Evolutionary conservation across 1,284 basidiomycete genomes (phyloP), one percentile per base, ranked within the genome.

Genomic region (Ganoderma sinense): DNA sequence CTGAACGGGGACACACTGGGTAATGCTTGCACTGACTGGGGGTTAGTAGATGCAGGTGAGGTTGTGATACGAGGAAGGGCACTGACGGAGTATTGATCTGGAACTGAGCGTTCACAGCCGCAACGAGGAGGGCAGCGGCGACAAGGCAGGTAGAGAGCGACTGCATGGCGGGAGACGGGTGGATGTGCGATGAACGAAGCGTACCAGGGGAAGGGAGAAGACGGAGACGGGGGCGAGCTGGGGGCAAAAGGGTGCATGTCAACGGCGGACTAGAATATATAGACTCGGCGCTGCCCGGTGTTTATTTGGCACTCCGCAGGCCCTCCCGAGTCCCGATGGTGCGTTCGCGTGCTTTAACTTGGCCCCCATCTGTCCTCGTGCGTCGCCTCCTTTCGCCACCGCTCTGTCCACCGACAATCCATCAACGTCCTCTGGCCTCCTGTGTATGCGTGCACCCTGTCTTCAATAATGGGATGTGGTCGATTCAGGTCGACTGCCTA

Each of bases 21-120:
- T 67, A 43, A 73, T 73, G 43, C 71, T 73, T 62, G 43, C 63
- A 39, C 79, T 80, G 63, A 31, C 23, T 23, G 7, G 36, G 5
- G 8, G 56, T 36, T 29, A 48, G 40, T 59, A 39, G 33, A 31
- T n/a, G 48, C 60, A n/a, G 40, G 36, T 4, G 23, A 36, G 33
- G 58, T 39, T 40, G 41, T 29, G 55, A 51, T 39, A 36, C 55
- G 43, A 36, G 11, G 18, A 41, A 7, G 31, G 31, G 14, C 0
- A 74, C 79, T 68, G 69, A 80, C 79, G 78, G 79, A 65, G 79
- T 80, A 76, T 78, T 78, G 73, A 80, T 74, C 64, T 51, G 67
- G 68, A 77, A 69, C 76, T 78, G 77, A 8, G 75, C 76, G 64
- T 68, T 43, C 65, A 71, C 77, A 64, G 69, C 69, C 26, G 70